Percentiles rank a stretch among this genome's conserved stretches.
These are phyloP conservation scores for Straminergon stramineum DNA, from an alignment of 225 moss, liverwort and hornwort genomes.

Conservation along the genomic window DNA sequence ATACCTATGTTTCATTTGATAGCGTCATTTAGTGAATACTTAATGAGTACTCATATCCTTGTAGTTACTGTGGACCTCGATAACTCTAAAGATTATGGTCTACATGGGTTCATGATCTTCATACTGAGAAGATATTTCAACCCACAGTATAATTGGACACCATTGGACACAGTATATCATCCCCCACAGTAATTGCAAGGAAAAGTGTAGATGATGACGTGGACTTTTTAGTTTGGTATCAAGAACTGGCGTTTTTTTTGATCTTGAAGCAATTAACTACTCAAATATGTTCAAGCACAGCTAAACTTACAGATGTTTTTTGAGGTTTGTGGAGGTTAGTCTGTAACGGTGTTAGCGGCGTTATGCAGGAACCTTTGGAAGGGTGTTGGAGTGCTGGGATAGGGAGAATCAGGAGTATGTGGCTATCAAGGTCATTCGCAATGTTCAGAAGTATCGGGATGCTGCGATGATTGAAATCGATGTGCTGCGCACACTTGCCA, in stretches of 20 bases:
- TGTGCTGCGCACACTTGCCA: constrained; percentile 91
- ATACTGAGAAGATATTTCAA: not conserved
- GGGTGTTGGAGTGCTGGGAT: constrained; percentile 99
- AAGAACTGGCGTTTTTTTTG: not conserved
- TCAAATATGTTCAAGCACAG: not conserved
- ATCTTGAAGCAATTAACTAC: not conserved
- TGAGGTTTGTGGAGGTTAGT: not conserved
- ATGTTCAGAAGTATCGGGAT: constrained; percentile 99
- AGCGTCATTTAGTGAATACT: not conserved
- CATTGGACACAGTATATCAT: not conserved
- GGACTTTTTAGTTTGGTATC: not conserved
- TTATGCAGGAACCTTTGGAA: constrained; percentile 99
- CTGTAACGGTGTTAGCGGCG: constrained; percentile 50
- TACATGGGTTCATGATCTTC: not conserved
- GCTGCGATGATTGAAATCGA: constrained; percentile 99
- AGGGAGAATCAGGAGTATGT: constrained; percentile 99
- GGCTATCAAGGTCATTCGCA: constrained; percentile 99
- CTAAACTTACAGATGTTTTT: not conserved
- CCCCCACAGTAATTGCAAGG: not conserved
- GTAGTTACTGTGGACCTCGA: not conserved
- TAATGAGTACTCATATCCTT: not conserved
- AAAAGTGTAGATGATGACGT: not conserved
- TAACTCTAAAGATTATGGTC: not conserved
- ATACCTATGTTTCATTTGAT: not conserved
- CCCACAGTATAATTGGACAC: not conserved